A percentile compares a stretch with the other conserved stretches of the same genome.
These are phyloP conservation scores for Rossbeevera mucosa DNA, from an alignment of 768 basidiomycete species.

Conservation along the genomic window DNA sequence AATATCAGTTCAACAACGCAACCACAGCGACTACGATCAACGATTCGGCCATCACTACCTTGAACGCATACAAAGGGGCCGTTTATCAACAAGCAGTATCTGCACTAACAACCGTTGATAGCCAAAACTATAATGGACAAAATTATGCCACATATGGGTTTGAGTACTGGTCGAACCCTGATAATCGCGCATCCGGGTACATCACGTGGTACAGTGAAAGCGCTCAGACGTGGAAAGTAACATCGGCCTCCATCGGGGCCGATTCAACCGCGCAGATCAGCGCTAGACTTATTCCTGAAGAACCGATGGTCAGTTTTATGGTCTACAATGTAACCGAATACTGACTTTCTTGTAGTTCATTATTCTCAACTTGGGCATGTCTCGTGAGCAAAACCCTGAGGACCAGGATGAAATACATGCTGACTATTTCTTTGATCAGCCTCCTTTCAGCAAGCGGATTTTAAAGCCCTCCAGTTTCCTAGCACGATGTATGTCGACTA, in stretches of 20 bases:
- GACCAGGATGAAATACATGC: background rate
- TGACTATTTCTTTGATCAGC: constrained; percentile 30
- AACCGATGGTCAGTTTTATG: constrained; percentile 75
- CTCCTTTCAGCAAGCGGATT: constrained; percentile 72
- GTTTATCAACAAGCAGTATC: constrained; percentile 72
- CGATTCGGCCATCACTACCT: constrained; percentile 43
- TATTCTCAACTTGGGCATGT: constrained; percentile 82
- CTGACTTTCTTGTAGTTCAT: constrained; percentile 50
- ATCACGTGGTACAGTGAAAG: constrained; percentile 80
- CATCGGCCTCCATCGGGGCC: constrained; percentile 60
- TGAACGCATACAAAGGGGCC: constrained; percentile 71
- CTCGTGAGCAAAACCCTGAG: constrained; percentile 38
- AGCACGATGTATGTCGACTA: constrained; percentile 84
- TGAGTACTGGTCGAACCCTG: constrained; percentile 80
- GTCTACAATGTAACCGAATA: background rate
- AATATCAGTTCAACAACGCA: constrained; percentile 57
- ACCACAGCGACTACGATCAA: constrained; percentile 51
- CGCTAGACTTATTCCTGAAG: constrained; percentile 72
- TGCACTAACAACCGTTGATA: constrained; percentile 53
- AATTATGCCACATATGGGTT: constrained; percentile 63
- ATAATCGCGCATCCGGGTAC: constrained; percentile 59
- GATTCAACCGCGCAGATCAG: constrained; percentile 55
- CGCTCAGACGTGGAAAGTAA: constrained; percentile 65
- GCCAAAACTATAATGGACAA: constrained; percentile 50
- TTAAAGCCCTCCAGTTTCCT: constrained; percentile 69